phyloP scores from a whole-genome alignment of 1,284 basidiomycete species.

The Thecaphora thlaspeos region DNA sequence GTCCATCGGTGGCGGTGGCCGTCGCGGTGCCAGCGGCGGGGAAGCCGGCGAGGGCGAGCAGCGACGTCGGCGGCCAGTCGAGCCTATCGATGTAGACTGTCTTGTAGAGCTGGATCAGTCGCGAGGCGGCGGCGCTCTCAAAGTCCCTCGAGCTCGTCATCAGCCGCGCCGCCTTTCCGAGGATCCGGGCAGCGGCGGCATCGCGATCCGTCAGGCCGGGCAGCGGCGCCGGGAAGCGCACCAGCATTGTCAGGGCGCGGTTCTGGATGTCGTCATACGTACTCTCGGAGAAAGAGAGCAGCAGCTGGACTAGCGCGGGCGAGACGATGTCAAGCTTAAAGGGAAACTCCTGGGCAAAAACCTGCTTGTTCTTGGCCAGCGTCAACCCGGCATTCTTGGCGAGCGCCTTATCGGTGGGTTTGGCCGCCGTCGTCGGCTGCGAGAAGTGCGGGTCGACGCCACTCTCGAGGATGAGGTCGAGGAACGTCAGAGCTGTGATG shows the following conservation, averaged over 20 bases:
- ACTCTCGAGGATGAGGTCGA: conserved; percentile 40
- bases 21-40: background rate
- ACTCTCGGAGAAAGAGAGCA: conserved; percentile 41
- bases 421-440: background rate
- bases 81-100: conserved; percentile 37
- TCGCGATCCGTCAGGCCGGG: conserved; percentile 22
- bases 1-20: too few species aligned
- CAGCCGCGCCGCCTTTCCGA: conserved; percentile 29
- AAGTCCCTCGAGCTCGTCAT: conserved; percentile 40
- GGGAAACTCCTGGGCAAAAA: conserved; percentile 30
- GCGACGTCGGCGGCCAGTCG: conserved; percentile 15
- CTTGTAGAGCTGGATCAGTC: conserved; percentile 39
- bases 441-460: conserved; percentile 29
- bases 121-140: conserved; percentile 40
- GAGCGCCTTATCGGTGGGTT: conserved; percentile 3
- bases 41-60: conserved; percentile 14
- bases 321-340: conserved; percentile 26
- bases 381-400: conserved; percentile 34
- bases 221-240: conserved; percentile 37
- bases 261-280: conserved; percentile 49
- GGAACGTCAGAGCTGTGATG: conserved; percentile 41
- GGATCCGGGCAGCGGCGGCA: conserved; percentile 18
- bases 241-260: conserved; percentile 31
- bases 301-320: conserved; percentile 28
- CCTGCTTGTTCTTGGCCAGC: conserved; percentile 40